Percentiles rank a stretch among this genome's conserved stretches.
Evolutionary conservation across 192 early-diverging fungal genomes (phyloP).

Genomic region (Martensiomyces pterosporus): DNA sequence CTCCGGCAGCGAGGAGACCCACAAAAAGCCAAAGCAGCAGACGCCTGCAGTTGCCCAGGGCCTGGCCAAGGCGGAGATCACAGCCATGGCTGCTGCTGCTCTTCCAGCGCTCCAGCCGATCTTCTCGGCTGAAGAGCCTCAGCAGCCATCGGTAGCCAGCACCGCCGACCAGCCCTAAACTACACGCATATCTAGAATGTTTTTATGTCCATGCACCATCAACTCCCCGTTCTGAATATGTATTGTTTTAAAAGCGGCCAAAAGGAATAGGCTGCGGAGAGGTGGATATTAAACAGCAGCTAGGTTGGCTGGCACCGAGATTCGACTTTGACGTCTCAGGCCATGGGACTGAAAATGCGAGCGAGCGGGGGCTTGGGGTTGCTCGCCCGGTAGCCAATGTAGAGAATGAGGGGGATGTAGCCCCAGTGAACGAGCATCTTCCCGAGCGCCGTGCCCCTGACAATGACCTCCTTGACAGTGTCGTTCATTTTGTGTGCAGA

Average conservation of each 20-base stretch:
- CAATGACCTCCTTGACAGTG: conserved; percentile 39
- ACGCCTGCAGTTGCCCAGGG: conserved; percentile 12
- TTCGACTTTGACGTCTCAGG: conserved; percentile 13
- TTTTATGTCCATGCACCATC: no score
- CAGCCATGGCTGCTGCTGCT: conserved; percentile 3
- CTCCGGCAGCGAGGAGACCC: no score
- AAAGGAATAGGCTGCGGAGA: no score
- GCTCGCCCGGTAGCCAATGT: conserved; percentile 43
- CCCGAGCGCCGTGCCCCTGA: conserved; percentile 33
- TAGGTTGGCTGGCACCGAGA: no score
- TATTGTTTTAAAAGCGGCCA: no score
- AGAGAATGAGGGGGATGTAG: conserved; percentile 47
- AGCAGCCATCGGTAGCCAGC: not conserved
- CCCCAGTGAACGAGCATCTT: conserved; percentile 45
- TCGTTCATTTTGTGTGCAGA: conserved; percentile 32
- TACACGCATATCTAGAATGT: no score
- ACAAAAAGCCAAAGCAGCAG: no score
- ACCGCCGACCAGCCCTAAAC: no score
- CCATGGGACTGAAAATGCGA: conserved; percentile 49
- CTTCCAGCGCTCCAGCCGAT: conserved; percentile 20
- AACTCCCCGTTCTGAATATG: no score
- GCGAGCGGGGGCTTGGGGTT: conserved; percentile 42
- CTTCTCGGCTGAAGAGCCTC: conserved; percentile 10
- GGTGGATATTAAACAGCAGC: no score
- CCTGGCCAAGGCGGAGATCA: not conserved